Conservation (phyloP, 306 rosid genomes). For the Rosa chinensis region DNA sequence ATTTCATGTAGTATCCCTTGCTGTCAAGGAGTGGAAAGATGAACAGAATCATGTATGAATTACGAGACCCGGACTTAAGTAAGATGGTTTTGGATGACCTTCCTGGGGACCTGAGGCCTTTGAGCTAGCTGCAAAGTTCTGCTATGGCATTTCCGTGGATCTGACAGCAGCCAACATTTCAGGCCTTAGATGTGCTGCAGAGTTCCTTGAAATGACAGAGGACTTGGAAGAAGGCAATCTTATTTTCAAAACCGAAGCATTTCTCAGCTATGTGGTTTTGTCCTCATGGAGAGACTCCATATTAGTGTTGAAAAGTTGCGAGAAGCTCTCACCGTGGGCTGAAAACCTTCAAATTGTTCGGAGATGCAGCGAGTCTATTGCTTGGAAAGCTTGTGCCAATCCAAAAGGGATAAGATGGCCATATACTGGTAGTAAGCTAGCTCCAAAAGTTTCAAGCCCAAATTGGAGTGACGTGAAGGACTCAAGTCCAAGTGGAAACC, state of each 20-base stretch:
- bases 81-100: constrained; percentile 74
- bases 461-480: constrained; percentile 81
- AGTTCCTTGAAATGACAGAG: constrained; percentile 95
- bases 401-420: constrained; percentile 97
- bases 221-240: constrained; percentile 97
- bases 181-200: constrained; percentile 94
- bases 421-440: constrained; percentile 78
- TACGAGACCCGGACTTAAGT: constrained; percentile 57
- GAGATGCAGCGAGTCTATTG: constrained; percentile 93
- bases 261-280: constrained; percentile 90
- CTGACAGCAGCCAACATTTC: constrained; percentile 93
- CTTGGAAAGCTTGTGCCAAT: constrained; percentile 99
- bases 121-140: constrained; percentile 87
- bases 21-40: constrained; percentile 93
- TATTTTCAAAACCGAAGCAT: constrained; percentile 96
- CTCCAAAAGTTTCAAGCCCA: constrained; percentile 59
- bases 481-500: constrained; percentile 77
- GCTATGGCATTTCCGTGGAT: constrained; percentile 92
- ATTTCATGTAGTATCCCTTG: constrained; percentile 64
- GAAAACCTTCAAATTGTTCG: constrained; percentile 94
- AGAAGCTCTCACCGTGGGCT: constrained; percentile 94
- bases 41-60: constrained; percentile 74
- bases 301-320: constrained; percentile 85
- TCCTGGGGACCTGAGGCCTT: constrained; percentile 93
- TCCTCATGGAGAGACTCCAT: constrained; percentile 98